These are phyloP conservation scores for Umbilicus rupestris DNA, from an alignment of 164 flowering plant species.

Conservation along the genomic window DNA sequence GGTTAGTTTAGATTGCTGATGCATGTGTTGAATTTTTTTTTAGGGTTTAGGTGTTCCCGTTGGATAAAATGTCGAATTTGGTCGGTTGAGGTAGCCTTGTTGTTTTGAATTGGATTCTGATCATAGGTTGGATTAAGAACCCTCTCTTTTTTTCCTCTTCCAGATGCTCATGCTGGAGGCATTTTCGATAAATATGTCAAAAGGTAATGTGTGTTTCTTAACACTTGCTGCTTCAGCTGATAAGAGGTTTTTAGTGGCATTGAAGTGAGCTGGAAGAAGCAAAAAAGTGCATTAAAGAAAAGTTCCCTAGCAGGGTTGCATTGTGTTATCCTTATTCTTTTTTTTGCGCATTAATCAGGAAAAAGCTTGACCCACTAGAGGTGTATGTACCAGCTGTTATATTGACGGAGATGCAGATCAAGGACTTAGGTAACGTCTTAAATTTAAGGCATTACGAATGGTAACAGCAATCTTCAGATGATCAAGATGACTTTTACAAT, in stretches of 20 bases:
- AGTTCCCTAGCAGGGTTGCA: neutral
- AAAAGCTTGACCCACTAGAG: conserved; percentile 87
- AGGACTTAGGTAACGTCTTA: conserved; percentile 52
- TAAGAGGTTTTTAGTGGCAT: neutral
- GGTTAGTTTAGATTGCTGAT: no score
- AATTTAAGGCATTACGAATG: neutral
- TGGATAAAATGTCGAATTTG: neutral
- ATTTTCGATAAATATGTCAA: conserved; percentile 64
- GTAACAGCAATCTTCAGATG: no score
- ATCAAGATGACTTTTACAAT: neutral
- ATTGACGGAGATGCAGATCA: conserved; percentile 63
- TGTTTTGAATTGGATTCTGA: neutral
- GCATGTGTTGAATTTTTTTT: no score
- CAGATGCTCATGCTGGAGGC: conserved; percentile 52
- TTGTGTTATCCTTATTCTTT: neutral
- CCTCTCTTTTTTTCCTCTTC: neutral
- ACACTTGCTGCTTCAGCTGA: neutral
- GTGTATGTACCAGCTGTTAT: conserved; percentile 79
- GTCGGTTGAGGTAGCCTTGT: neutral
- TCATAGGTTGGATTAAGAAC: neutral
- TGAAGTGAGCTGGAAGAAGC: neutral
- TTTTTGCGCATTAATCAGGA: conserved; percentile 31
- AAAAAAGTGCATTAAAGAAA: no score
- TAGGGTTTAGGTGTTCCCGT: no score
- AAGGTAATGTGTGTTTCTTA: conserved; percentile 27